Percentiles rank a stretch among this genome's conserved stretches.
phyloP scores from a whole-genome alignment of 2,329 filamentous ascomycete genomes.

The Aureobasidium sp. region DNA sequence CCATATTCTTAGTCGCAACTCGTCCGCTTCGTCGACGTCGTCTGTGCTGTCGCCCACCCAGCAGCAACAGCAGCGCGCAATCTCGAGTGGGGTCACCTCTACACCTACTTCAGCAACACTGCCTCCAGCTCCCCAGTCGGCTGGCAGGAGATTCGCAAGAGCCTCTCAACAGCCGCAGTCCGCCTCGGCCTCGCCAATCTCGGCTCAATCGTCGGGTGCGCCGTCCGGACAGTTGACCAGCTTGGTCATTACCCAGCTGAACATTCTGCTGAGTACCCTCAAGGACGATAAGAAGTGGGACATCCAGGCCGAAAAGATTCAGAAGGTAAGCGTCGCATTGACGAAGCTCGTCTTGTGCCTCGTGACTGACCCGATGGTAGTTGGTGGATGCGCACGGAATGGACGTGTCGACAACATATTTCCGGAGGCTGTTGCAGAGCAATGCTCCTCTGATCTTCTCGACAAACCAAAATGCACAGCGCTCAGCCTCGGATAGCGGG shows the following conservation, averaged over 20 bases:
- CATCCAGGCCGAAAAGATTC: conserved; percentile 81
- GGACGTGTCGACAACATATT: conserved; percentile 96
- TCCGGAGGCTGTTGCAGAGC: conserved; percentile 82
- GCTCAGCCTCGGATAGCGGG: conserved; percentile 53
- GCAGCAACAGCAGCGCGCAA: conserved; percentile 47
- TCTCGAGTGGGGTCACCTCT: conserved; percentile 47
- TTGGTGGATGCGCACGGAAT: conserved; percentile 97
- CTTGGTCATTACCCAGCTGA: conserved; percentile 92
- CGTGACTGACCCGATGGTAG: conserved; percentile 39
- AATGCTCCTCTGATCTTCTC: conserved; percentile 85
- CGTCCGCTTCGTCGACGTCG: conserved; percentile 48
- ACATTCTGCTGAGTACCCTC: conserved; percentile 85
- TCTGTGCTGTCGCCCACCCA: conserved; percentile 49
- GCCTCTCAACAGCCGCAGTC: conserved; percentile 55
- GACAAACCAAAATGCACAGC: conserved; percentile 48
- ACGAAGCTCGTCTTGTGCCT: neutral
- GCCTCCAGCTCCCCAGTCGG: conserved; percentile 36
- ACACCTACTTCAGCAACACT: conserved; percentile 51
- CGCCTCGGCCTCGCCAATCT: conserved; percentile 48
- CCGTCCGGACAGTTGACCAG: conserved; percentile 59
- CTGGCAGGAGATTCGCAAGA: conserved; percentile 51
- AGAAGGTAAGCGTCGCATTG: conserved; percentile 59
- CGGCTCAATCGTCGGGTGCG: conserved; percentile 34
- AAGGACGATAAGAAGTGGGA: conserved; percentile 98
- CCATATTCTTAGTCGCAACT: conserved; percentile 46